Evolutionary conservation across 495 filamentous ascomycete species (phyloP), one percentile per base, ranked within the genome.

Genomic region (Tetracladium marchalianum): DNA sequence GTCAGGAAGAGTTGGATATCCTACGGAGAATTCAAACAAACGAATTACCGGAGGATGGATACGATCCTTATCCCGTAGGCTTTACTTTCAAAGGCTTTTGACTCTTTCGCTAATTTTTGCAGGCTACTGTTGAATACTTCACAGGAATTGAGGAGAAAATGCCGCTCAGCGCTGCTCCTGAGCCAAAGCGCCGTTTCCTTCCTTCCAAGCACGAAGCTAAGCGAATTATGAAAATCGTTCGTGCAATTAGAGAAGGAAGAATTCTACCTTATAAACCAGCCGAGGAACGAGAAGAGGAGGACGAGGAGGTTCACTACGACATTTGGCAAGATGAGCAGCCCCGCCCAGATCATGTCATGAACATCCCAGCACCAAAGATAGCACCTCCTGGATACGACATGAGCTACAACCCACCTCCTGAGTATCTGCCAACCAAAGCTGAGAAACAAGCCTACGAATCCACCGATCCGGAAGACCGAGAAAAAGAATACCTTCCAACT

Each of bases 191-290:
- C 37, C 82, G 92, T 54, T 98, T 96, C 60, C 68, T 97, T 12
- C 92, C 93, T 9, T 97, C 93, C n/a, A 96, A 95, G 66, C 87
- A 97, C 57, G 92, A 98, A 67, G 82, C 86, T 13, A 96, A 95
- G 75, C 75, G 90, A 49, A 78, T 98, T 39, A 95, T 96, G 89
- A 97, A 98, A 70, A 82, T 98, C 53, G 92, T 96, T 34, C 87
- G 85, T 60, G 92, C 92, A 17, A 98, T 98, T 49, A 75, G 82
- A 35, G 90, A 97, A 66, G 93, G 93, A 31, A 80, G 88, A 27
- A 98, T 98, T 46, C 69, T 94, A 51, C 92, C 92, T 13, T 95
- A 92, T 65, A 87, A 84, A 60, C 79, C 88, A 1, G 85, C 84
- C 11, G 71, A 78, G 52, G 84, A 90, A 57, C 46, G 38, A 24